Conservation (phyloP, 148 eudicot species). For the Pouteria glomerata region DNA sequence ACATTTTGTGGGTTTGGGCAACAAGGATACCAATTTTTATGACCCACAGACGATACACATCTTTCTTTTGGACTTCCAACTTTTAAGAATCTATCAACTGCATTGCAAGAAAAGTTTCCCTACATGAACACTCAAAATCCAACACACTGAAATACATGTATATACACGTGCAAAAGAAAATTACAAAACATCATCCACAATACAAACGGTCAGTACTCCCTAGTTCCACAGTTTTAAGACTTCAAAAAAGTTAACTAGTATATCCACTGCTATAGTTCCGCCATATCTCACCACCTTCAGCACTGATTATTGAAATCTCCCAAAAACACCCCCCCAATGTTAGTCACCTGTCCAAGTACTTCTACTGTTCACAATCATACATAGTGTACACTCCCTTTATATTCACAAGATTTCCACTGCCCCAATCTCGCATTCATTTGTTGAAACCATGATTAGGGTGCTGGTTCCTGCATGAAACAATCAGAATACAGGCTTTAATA, state of each 20-base stretch:
- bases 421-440: conserved; percentile 3
- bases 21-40: neutral
- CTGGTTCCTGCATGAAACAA: conserved; percentile 14
- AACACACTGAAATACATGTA: conserved; percentile 5
- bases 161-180: neutral
- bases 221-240: conserved; percentile 5
- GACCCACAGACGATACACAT: neutral
- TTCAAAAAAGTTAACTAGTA: conserved; percentile 2
- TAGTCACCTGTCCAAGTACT: conserved; percentile 15
- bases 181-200: neutral
- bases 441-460: conserved; percentile 1
- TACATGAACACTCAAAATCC: neutral
- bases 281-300: neutral
- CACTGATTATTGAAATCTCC: neutral
- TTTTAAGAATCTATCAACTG: neutral
- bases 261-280: neutral
- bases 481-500: neutral
- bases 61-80: neutral
- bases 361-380: conserved; percentile 22
- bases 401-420: conserved; percentile 25
- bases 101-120: neutral
- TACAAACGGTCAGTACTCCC: conserved; percentile 12
- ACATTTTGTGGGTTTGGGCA: neutral
- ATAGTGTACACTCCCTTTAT: conserved; percentile 15
- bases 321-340: conserved; percentile 1